Evolutionary conservation across 2,329 filamentous ascomycete species (phyloP).

Genomic region (Knufia petricola): DNA sequence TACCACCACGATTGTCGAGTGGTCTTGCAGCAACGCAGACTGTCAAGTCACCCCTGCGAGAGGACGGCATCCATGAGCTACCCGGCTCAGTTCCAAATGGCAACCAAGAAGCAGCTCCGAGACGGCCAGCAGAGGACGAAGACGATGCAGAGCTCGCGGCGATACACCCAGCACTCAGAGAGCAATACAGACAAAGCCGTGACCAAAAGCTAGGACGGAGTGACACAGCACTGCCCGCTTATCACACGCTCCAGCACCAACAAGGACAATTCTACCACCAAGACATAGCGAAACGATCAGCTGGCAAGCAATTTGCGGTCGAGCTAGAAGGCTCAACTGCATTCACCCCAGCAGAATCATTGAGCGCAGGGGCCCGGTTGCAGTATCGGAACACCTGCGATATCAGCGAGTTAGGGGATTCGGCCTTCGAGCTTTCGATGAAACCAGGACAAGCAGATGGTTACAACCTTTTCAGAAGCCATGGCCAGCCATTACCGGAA

Average conservation of each 20-base stretch:
- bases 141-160: background rate
- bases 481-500: background rate
- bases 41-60: background rate
- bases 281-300: slow-evolving; percentile 3
- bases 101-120: background rate
- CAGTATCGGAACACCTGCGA: background rate
- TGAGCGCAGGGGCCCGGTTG: background rate
- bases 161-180: slow-evolving; percentile 2
- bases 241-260: slow-evolving; percentile 4
- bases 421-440: background rate
- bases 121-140: background rate
- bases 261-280: slow-evolving; percentile 9
- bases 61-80: background rate
- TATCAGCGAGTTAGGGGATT: background rate
- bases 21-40: background rate
- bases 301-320: slow-evolving; percentile 3
- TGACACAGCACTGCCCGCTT: slow-evolving; percentile 1
- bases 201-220: background rate
- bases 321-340: background rate
- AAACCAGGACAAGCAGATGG: background rate
- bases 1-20: background rate
- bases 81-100: background rate
- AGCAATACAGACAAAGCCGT: slow-evolving; percentile 1
- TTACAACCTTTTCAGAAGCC: background rate
- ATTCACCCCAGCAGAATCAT: background rate